These are phyloP conservation scores for Primulina eburnea DNA, from an alignment of 257 asterid genomes.

Conservation along the genomic window DNA sequence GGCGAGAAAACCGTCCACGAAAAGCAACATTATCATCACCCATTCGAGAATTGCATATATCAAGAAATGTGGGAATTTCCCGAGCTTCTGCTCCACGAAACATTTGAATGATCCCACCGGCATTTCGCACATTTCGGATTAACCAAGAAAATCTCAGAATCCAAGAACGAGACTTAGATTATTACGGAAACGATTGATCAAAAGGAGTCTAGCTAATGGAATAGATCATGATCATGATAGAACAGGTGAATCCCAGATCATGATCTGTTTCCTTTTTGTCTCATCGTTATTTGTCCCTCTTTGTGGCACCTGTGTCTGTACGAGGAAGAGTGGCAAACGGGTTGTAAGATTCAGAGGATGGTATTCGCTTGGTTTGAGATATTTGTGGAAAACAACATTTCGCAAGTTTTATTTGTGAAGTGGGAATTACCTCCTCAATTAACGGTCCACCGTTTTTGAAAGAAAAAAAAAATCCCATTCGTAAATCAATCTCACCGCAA, in stretches of 20 bases:
- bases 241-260: conserved; percentile 48
- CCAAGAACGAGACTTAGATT: neutral
- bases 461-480: too few species aligned
- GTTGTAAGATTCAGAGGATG: conserved; percentile 21
- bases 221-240: conserved; percentile 57
- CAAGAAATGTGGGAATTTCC: conserved; percentile 54
- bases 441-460: conserved; percentile 37
- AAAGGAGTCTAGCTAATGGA: conserved; percentile 25
- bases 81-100: conserved; percentile 56
- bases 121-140: conserved; percentile 17
- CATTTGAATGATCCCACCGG: conserved; percentile 30
- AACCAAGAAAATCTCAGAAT: neutral
- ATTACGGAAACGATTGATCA: neutral
- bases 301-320: conserved; percentile 14
- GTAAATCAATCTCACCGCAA: too few species aligned
- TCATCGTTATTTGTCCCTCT: conserved; percentile 22
- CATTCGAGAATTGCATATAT: conserved; percentile 67
- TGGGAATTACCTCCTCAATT: conserved; percentile 37
- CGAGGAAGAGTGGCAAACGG: conserved; percentile 27
- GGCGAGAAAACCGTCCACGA: conserved; percentile 64
- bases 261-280: conserved; percentile 40
- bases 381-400: conserved; percentile 23
- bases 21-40: conserved; percentile 60
- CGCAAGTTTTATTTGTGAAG: conserved; percentile 19
- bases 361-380: conserved; percentile 20